Evolutionary conservation across 768 basidiomycete species (phyloP).

Genomic region (Boletus coccyginus): DNA sequence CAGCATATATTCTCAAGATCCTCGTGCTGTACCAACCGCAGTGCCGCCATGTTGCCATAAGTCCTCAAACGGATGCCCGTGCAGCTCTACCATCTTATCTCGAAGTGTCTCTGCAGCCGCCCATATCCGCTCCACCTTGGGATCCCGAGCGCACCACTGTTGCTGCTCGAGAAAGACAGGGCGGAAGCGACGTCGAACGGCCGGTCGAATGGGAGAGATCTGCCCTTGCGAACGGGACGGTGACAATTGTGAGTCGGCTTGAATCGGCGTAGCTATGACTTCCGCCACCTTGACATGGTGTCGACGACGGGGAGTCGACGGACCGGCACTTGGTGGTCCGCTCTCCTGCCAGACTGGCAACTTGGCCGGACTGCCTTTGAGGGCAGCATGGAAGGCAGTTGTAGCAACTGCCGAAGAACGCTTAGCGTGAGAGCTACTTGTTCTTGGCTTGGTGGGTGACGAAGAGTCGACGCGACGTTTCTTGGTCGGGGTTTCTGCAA

Average conservation of each 20-base stretch:
- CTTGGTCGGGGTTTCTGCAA: conserved; percentile 45
- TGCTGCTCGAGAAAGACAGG: conserved; percentile 49
- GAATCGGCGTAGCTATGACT: conserved; percentile 1
- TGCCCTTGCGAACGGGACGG: conserved; percentile 18
- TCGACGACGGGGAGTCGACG: conserved; percentile 25
- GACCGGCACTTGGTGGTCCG: conserved; percentile 8
- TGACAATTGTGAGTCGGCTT: conserved; percentile 24
- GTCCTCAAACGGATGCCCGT: conserved; percentile 15
- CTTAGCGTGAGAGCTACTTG: conserved; percentile 12
- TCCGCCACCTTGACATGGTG: conserved; percentile 5
- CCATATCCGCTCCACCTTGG: conserved; percentile 31
- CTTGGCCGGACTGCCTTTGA: conserved; percentile 11
- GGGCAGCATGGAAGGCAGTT: conserved; percentile 19
- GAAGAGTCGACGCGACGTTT: conserved; percentile 32
- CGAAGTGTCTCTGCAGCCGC: conserved; percentile 11
- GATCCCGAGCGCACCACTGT: conserved; percentile 47
- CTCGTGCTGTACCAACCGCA: too few species aligned
- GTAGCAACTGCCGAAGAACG: not conserved
- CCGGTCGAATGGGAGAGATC: conserved; percentile 6
- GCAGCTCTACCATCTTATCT: conserved; percentile 12
- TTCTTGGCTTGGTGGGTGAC: conserved; percentile 11
- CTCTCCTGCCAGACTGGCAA: not conserved
- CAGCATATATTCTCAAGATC: too few species aligned
- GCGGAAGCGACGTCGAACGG: conserved; percentile 40
- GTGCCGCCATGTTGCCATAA: too few species aligned